phyloP scores from a whole-genome alignment of 2,329 filamentous ascomycete genomes.

The Fusarium beomiforme region DNA sequence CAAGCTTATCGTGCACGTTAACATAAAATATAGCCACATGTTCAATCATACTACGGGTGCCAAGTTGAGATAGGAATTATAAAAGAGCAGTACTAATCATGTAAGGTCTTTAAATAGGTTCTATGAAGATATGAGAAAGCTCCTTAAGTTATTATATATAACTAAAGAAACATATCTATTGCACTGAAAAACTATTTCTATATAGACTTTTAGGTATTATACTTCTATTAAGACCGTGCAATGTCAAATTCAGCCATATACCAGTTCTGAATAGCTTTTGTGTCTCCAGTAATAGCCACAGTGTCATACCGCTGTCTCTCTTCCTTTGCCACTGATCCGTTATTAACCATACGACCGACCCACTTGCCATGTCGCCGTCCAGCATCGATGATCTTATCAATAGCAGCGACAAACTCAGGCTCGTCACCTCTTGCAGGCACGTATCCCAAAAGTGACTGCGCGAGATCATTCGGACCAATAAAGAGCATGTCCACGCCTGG shows the following conservation, averaged over 20 bases:
- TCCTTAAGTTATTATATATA: no score
- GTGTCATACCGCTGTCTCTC: slow-evolving; percentile 52
- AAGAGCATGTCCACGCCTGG: slow-evolving; percentile 55
- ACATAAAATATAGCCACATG: no score
- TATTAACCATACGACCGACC: slow-evolving; percentile 58
- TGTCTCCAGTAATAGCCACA: slow-evolving; percentile 55
- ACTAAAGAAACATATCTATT: no score
- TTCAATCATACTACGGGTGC: no score
- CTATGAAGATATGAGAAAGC: no score
- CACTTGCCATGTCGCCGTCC: slow-evolving; percentile 61
- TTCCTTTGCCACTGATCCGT: slow-evolving; percentile 54
- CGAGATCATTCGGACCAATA: slow-evolving; percentile 58
- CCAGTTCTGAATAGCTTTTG: slow-evolving; percentile 61
- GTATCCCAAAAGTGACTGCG: slow-evolving; percentile 52
- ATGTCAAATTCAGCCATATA: slow-evolving; percentile 54
- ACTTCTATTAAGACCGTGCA: slow-evolving; percentile 48
- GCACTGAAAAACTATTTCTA: no score
- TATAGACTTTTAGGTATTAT: no score
- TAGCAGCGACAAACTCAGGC: slow-evolving; percentile 57
- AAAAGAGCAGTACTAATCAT: no score
- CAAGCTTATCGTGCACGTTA: no score
- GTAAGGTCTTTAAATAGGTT: no score
- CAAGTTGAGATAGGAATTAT: no score
- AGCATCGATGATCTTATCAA: slow-evolving; percentile 57
- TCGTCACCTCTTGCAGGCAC: slow-evolving; percentile 57